Evolutionary conservation across 2,329 filamentous ascomycete genomes (phyloP).

Genomic region (Colletotrichum karsti): DNA sequence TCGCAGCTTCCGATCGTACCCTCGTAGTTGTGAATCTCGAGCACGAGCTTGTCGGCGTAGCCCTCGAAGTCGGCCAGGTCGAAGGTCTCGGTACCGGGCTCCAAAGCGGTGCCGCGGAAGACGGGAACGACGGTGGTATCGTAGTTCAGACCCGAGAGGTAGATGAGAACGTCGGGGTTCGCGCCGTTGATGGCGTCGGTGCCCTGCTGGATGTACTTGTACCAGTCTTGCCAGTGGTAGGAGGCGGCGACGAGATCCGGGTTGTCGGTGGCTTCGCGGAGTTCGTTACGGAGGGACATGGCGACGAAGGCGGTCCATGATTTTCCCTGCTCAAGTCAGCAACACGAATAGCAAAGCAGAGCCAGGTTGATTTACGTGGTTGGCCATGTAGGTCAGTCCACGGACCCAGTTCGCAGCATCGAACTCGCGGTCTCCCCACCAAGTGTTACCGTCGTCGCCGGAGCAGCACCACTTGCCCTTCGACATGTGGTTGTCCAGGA

Average conservation of each 20-base stretch:
- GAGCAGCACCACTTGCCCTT: slow-evolving; percentile 67
- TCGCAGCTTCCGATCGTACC: slow-evolving; percentile 57
- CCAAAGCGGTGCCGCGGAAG: slow-evolving; percentile 55
- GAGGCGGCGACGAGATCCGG: slow-evolving; percentile 39
- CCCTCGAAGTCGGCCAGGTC: slow-evolving; percentile 53
- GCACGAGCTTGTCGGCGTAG: slow-evolving; percentile 62
- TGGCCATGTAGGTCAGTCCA: slow-evolving; percentile 67
- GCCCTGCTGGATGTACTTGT: slow-evolving; percentile 57
- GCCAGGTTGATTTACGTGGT: slow-evolving; percentile 51
- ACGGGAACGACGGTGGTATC: slow-evolving; percentile 64
- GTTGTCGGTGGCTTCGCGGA: slow-evolving; percentile 52
- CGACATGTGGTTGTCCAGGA: slow-evolving; percentile 70
- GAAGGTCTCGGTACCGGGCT: slow-evolving; percentile 55
- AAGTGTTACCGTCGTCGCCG: slow-evolving; percentile 62
- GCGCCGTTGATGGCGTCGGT: slow-evolving; percentile 58
- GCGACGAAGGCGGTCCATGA: slow-evolving; percentile 56
- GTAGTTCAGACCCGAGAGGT: slow-evolving; percentile 66
- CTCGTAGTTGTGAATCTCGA: slow-evolving; percentile 70
- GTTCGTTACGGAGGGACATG: slow-evolving; percentile 64
- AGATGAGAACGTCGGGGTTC: slow-evolving; percentile 62
- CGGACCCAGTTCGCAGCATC: slow-evolving; percentile 66
- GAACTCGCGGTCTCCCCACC: slow-evolving; percentile 70
- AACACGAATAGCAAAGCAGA: not conserved
- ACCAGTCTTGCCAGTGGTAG: slow-evolving; percentile 68
- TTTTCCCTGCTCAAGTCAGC: slow-evolving; percentile 44